phyloP scores from a whole-genome alignment of 805 yeast species.

The Candida tammaniensis region DNA sequence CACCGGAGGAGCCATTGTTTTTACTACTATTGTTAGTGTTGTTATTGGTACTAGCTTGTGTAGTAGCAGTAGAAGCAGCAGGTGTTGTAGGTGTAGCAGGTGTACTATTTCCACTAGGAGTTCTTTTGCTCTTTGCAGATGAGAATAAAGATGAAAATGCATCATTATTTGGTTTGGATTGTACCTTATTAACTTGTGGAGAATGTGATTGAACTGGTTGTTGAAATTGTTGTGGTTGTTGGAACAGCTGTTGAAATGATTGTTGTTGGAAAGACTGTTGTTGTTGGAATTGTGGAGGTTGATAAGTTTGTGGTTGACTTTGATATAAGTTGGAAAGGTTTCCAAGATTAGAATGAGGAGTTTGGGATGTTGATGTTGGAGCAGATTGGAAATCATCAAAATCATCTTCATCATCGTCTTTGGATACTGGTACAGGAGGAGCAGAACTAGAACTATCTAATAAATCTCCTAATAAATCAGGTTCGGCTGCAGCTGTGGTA shows the following conservation, averaged over 20 bases:
- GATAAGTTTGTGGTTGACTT: conserved; percentile 16
- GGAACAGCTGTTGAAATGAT: conserved; percentile 8
- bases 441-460: conserved; percentile 27
- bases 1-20: conserved; percentile 15
- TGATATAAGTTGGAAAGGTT: conserved; percentile 23
- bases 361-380: conserved; percentile 26
- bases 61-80: conserved; percentile 2
- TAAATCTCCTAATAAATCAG: conserved; percentile 50
- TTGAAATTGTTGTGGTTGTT: conserved; percentile 10
- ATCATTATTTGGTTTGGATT: conserved; percentile 49
- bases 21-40: conserved; percentile 14
- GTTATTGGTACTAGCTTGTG: conserved; percentile 9
- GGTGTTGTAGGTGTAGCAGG: conserved; percentile 6
- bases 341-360: conserved; percentile 22
- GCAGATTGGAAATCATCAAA: conserved; percentile 82
- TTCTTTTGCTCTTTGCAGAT: conserved; percentile 53
- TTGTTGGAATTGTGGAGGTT: conserved; percentile 12
- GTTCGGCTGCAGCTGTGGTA: conserved; percentile 35
- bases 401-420: conserved; percentile 61
- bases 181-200: conserved; percentile 35
- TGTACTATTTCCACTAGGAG: conserved; percentile 16
- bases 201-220: conserved; percentile 16
- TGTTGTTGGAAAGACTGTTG: conserved; percentile 15
- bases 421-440: conserved; percentile 17
- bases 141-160: conserved; percentile 72